Evolutionary conservation across 2,329 filamentous ascomycete species (phyloP).

Genomic region (Chrysosporium queenslandicum): DNA sequence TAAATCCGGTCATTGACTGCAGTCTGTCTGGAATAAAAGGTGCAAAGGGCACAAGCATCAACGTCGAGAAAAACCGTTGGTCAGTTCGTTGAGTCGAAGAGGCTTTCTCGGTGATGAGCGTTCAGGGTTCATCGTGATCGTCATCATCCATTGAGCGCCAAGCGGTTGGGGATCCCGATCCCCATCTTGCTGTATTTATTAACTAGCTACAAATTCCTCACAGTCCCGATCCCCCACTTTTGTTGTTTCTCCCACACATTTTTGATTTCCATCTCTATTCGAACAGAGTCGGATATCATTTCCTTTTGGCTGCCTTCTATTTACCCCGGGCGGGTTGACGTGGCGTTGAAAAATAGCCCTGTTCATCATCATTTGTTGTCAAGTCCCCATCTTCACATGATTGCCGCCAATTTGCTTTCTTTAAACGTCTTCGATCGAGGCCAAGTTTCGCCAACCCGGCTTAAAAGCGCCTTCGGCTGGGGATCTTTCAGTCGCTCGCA

Average conservation of each 20-base stretch:
- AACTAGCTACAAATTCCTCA: not conserved
- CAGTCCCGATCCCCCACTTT: not conserved
- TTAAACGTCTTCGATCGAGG: not conserved
- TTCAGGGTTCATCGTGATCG: not conserved
- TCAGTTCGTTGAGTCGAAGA: not conserved
- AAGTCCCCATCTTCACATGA: slow-evolving; percentile 2
- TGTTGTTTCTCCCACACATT: too few relatives aligned
- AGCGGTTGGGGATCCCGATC: not conserved
- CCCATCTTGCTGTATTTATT: not conserved
- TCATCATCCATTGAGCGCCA: not conserved
- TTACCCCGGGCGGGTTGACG: not conserved
- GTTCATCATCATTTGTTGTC: not conserved
- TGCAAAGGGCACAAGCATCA: not conserved
- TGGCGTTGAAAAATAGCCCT: not conserved
- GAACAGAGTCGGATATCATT: too few relatives aligned
- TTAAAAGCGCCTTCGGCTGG: not conserved
- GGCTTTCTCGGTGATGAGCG: not conserved
- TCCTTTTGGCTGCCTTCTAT: not conserved
- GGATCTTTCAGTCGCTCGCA: not conserved
- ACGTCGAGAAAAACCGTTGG: not conserved
- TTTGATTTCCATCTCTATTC: too few relatives aligned
- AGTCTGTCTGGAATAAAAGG: too few relatives aligned
- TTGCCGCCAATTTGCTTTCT: not conserved
- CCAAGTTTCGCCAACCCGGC: not conserved
- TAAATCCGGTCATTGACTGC: too few relatives aligned